Conservation (phyloP, 179 eudicot species). For the Beta corolliflora region DNA sequence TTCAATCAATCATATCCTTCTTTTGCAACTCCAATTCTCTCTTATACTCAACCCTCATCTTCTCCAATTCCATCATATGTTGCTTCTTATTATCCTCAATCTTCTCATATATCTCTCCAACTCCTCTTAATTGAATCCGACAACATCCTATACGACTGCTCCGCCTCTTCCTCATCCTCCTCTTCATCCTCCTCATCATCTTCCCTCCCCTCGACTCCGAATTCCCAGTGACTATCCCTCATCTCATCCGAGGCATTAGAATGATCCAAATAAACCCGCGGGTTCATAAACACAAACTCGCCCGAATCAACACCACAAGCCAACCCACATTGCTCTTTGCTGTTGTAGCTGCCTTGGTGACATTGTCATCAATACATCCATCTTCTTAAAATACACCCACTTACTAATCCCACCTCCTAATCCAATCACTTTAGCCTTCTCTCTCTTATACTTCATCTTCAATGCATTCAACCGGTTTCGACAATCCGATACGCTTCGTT, state of each 20-base stretch:
- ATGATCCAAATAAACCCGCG: conserved; percentile 53
- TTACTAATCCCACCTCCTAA: conserved; percentile 45
- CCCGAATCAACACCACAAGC: conserved; percentile 96
- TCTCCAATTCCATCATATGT: conserved; percentile 94
- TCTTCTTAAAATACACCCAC: conserved; percentile 77
- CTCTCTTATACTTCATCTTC: conserved; percentile 84
- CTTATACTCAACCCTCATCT: conserved; percentile 80
- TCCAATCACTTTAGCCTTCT: conserved; percentile 52
- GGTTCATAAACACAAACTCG: conserved; percentile 92
- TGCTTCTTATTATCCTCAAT: conserved; percentile 69
- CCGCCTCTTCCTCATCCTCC: conserved; percentile 37
- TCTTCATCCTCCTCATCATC: conserved; percentile 36
- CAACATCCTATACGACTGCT: conserved; percentile 52
- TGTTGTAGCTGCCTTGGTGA: conserved; percentile 43
- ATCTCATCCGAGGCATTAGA: conserved; percentile 79
- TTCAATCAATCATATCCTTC: conserved; percentile 81
- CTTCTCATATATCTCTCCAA: conserved; percentile 91
- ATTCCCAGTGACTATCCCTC: conserved; percentile 90
- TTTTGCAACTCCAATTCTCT: conserved; percentile 85
- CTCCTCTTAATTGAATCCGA: conserved; percentile 77
- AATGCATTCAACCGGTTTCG: conserved; percentile 62
- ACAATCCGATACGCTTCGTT: conserved; percentile 59
- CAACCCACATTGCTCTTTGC: conserved; percentile 62
- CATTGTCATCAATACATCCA: conserved; percentile 77
- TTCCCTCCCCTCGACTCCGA: conserved; percentile 46